phyloP scores from a whole-genome alignment of 139 green algal genomes.

The Pedinophyceae sp. region DNA sequence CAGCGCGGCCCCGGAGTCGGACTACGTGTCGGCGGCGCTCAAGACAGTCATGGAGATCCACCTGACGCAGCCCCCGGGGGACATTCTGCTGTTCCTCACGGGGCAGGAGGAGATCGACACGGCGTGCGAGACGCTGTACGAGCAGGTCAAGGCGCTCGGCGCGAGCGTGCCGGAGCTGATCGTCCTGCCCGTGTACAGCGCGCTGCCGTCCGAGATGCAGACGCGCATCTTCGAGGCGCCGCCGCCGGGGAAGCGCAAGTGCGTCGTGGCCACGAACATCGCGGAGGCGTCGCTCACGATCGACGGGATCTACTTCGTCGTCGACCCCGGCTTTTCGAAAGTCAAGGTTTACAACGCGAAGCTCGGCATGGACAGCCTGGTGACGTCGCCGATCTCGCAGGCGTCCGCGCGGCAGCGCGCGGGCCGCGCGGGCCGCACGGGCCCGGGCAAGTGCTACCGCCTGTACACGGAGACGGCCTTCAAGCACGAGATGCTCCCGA shows the following conservation, averaged over 20 bases:
- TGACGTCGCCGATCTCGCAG: constrained; percentile 86
- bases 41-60: constrained; percentile 95
- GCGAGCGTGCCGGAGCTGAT: constrained; percentile 78
- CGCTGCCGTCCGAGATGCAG: constrained; percentile 70
- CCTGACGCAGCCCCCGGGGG: constrained; percentile 58
- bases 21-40: constrained; percentile 90
- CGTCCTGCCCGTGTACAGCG: constrained; percentile 85
- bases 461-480: constrained; percentile 80
- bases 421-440: constrained; percentile 83
- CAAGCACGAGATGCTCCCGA: constrained; percentile 84
- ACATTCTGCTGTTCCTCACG: constrained; percentile 75
- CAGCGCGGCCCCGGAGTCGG: constrained; percentile 55
- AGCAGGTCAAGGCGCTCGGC: constrained; percentile 85
- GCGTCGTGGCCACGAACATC: constrained; percentile 97
- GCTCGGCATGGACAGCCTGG: constrained; percentile 88
- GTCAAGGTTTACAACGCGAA: constrained; percentile 62
- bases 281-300: constrained; percentile 95
- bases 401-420: constrained; percentile 77
- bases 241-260: constrained; percentile 78
- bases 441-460: constrained; percentile 93
- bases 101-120: constrained; percentile 68
- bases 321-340: constrained; percentile 73
- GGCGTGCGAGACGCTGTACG: constrained; percentile 61
- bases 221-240: constrained; percentile 90
- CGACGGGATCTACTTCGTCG: constrained; percentile 96